Evolutionary conservation across 1,284 basidiomycete species (phyloP).

Genomic region (Ganoderma sp.): DNA sequence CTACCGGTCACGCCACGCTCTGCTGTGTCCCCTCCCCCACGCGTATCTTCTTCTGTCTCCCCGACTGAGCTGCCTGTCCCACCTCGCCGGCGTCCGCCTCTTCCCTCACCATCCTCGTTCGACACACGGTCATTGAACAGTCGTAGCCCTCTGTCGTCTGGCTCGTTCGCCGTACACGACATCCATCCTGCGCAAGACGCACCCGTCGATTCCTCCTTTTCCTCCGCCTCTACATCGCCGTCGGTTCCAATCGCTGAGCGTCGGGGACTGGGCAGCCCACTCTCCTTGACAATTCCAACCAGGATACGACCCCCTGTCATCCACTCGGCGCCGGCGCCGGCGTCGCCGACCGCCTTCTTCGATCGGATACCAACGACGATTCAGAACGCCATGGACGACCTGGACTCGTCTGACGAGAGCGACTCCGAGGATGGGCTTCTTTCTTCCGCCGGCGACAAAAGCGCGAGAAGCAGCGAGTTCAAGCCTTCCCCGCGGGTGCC

Average conservation of each 20-base stretch:
- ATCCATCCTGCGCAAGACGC: constrained; percentile 22
- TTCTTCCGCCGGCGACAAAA: constrained; percentile 26
- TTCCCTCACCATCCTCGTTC: constrained; percentile 37
- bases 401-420: constrained; percentile 62
- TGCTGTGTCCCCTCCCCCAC: constrained; percentile 59
- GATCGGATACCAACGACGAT: constrained; percentile 68
- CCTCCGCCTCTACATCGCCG: constrained; percentile 26
- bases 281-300: constrained; percentile 39
- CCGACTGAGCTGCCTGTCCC: constrained; percentile 55
- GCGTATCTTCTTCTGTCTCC: constrained; percentile 52
- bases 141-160: constrained; percentile 29
- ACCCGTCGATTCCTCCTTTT: constrained; percentile 20
- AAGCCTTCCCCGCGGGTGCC: constrained; percentile 16
- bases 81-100: constrained; percentile 54
- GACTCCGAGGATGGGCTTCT: constrained; percentile 43
- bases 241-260: constrained; percentile 35
- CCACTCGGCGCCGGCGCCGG: constrained; percentile 58
- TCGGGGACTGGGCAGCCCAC: constrained; percentile 33
- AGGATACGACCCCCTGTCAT: constrained; percentile 34
- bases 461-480: constrained; percentile 26
- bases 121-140: constrained; percentile 38
- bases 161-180: constrained; percentile 25
- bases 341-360: constrained; percentile 73
- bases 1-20: constrained; percentile 42
- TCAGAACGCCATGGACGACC: constrained; percentile 72